phyloP scores from a whole-genome alignment of 1,139 yeast species.

The Suhomyces wounanorum region DNA sequence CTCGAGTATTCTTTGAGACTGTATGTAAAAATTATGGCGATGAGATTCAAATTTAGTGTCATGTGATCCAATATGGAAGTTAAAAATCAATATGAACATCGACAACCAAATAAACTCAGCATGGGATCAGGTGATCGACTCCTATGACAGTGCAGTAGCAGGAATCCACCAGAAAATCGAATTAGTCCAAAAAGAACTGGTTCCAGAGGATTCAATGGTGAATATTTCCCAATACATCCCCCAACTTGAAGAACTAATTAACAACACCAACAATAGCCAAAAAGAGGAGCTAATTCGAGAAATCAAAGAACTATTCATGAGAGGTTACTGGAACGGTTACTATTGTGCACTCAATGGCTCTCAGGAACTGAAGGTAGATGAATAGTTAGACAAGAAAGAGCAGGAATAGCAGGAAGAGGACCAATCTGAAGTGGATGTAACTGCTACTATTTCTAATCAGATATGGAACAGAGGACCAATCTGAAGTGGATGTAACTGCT shows the following conservation, averaged over 20 bases:
- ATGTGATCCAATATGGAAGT: background rate
- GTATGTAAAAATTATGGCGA: slow-evolving; percentile 1
- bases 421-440: too few species aligned
- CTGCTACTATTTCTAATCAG: too few species aligned
- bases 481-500: too few species aligned
- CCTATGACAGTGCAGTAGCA: slow-evolving; percentile 13
- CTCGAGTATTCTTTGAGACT: background rate
- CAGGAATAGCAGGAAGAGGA: too few species aligned
- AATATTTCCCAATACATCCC: slow-evolving; percentile 8
- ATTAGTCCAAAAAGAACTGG: background rate
- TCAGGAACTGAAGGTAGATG: background rate
- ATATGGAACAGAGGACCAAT: too few species aligned
- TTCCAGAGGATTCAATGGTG: background rate
- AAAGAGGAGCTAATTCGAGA: slow-evolving; percentile 23
- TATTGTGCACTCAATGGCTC: slow-evolving; percentile 21
- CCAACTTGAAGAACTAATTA: slow-evolving; percentile 4
- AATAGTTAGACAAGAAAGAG: background rate
- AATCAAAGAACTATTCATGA: slow-evolving; percentile 28
- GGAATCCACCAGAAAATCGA: background rate
- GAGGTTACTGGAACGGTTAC: slow-evolving; percentile 40
- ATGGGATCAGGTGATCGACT: background rate
- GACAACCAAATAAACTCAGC: background rate
- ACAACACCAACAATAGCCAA: background rate
- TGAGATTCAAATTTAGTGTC: background rate
- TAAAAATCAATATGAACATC: background rate